Base-by-base conservation (phyloP, 441 rosid species). In the Macaranga tanarius region DNA sequence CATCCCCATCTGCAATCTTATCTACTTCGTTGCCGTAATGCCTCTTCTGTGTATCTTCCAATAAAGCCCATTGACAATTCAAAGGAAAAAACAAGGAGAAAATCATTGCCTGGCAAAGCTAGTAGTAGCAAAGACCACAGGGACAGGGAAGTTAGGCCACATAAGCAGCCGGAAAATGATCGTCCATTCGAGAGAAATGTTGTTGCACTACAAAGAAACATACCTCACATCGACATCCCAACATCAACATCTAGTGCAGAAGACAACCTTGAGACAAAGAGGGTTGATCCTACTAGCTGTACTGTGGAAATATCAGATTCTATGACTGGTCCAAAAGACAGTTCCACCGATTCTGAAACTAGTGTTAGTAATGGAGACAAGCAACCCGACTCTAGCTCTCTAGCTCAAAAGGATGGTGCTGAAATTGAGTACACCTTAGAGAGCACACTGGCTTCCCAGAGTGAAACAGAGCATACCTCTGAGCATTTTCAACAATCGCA, bases 1-100 rank as follows among this genome's bases (percentile, higher is more conserved):
- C 92, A 91, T 80, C 89, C 88, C 3, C 91, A 87, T 86, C 84
- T 95, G 74, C 95, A 92, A 75, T 83, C 91, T 1, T 86, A 86
- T 81, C 87, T 95, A 70, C 91, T 91, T 68, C 85, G 83, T 11
- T 95, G 97, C 80, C 84, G 73, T 63, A 84, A 84, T 75, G 74
- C 89, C 9, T 86, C 97, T 54, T 74, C 97, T 34, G 87, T 84
- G 26, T 95, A 84, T 82, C 97, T 95, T 79, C 99, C 96, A 2
- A 65, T 92, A 69, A 85, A 75, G 76, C 85, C 89, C 70, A 81
- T 82, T 65, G 85, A 76, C 81, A 86, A 81, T 76, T 73, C 87
- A 16, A 88, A 85, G 78, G 94, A 88, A 52, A 95, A 83, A 82
- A 55, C 89, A 40, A 77, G 85, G 67, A 86, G 85, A 85, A 89